Evolutionary conservation across 1,139 yeast species (phyloP), one percentile per base, ranked within the genome.

Genomic region (Candida albicans): DNA sequence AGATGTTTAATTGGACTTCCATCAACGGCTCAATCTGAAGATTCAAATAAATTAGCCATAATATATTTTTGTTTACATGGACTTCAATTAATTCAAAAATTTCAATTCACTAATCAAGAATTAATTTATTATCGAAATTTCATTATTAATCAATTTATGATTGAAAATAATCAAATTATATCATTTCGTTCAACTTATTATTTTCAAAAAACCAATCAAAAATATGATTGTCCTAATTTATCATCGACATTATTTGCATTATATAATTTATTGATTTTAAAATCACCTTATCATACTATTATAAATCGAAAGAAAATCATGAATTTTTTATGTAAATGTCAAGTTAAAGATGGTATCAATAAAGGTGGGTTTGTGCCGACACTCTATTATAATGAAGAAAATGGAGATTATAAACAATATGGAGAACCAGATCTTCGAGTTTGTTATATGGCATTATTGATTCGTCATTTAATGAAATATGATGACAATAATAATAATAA

Each of bases 341-440:
- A 87, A 58, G 53, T 72, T 0, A 51, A 55, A 2, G 58, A 66
- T 35, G 96, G 96, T 0, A 68, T 77, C 0, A 76, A 81, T 51
- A 68, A 69, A 31, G 84, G 87, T 1, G 67, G 75, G 12, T 69
- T 80, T 42, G 74, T 70, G 42, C 64, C 71, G 0, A 58, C 65
- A 46, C 39, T 73, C 55, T 35, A 39, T 30, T 41, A 55, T 1
- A n/a, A n/a, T n/a, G n/a, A n/a, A n/a, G 76, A 77, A 15, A 8
- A 24, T 3, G 41, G 35, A 5, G 15, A 41, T 2, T 41, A 37
- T 13, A 33, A 39, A 2, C 60, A 60, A 1, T 74, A 67, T 55
- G 95, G 88, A 12, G 91, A 86, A 41, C 68, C 72, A 12, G 98
- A 90, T 61, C 61, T 87, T 43, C 67, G 98, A 45, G 81, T 81